Base-by-base conservation (phyloP, 768 basidiomycete genomes). In the Russula foetens region DNA sequence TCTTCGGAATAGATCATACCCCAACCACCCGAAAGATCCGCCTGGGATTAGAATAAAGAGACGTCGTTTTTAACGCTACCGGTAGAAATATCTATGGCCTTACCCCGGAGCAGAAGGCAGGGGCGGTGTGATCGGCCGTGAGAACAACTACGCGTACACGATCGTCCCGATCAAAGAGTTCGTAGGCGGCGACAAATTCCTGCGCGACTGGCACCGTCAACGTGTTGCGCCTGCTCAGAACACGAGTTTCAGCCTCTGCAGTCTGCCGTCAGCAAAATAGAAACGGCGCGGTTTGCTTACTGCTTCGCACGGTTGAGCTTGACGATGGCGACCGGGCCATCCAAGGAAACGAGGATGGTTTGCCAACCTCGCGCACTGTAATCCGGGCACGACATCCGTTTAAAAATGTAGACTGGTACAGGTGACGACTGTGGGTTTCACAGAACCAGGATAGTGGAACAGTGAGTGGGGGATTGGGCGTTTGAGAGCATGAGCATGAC, bases 91-190 rank as follows among this genome's bases (percentile, higher is more conserved):
- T n/a, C n/a, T n/a, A n/a, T n/a, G 29, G 11, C n/a, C 78, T 23
- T 70, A 82, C 82, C 1, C 83, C 83, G 23, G 82, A 76, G 65
- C 83, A 83, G 63, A 74, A 84, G 0, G 81, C 81, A 21, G 78
- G 73, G 2, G 81, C 79, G 8, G 72, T 75, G 51, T 71, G 76
- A 49, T 82, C 81, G 0, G 82, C 77, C 2, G 81, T 83, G 39
- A 82, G 63, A 21, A 83, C 73, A 19, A 82, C 75, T 0, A 73
- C 81, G 39, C 77, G 75, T 23, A 83, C 77, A 41, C 78, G 75
- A 63, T 83, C 81, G 58, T 83, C 83, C 49, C 69, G 72, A 71
- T 82, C 80, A 21, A 75, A 75, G 3, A 80, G 64, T 21, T 75
- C 75, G 60, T 81, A 82, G 1, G 73, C 74, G 46, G 75, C 68